Conservation (phyloP, 306 rosid species). For the Acacia acuminata region DNA sequence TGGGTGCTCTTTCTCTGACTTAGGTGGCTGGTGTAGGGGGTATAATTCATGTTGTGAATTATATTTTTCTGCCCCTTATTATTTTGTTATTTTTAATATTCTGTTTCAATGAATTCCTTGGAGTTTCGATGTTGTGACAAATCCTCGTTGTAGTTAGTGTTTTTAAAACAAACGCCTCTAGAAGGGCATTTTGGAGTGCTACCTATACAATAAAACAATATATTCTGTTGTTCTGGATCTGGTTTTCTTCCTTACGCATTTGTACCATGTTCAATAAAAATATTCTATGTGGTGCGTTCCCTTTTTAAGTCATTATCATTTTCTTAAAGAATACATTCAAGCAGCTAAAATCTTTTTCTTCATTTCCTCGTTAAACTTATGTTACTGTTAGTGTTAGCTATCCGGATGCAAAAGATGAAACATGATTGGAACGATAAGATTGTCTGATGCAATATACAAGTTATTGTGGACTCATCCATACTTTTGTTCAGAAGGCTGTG, state of each 20-base stretch:
- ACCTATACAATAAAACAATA: not conserved
- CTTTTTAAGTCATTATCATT: not conserved
- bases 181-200: not conserved
- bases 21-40: not conserved
- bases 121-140: not conserved
- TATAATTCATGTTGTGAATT: not conserved
- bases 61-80: not conserved
- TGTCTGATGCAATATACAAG: not conserved
- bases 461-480: not conserved
- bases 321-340: conserved; percentile 13
- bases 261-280: not conserved
- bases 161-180: not conserved
- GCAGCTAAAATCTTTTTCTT: not conserved
- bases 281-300: not conserved
- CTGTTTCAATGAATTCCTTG: not conserved
- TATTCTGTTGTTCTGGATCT: not conserved
- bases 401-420: conserved; percentile 6
- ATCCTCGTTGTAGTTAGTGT: not conserved
- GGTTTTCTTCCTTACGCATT: not conserved
- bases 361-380: not conserved
- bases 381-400: not conserved
- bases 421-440: not conserved
- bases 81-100: not conserved
- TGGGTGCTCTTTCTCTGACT: not conserved
- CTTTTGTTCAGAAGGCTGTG: not conserved